Base-by-base conservation (phyloP, 371 early-diverging fungal species). In the Nematocida sp. region DNA sequence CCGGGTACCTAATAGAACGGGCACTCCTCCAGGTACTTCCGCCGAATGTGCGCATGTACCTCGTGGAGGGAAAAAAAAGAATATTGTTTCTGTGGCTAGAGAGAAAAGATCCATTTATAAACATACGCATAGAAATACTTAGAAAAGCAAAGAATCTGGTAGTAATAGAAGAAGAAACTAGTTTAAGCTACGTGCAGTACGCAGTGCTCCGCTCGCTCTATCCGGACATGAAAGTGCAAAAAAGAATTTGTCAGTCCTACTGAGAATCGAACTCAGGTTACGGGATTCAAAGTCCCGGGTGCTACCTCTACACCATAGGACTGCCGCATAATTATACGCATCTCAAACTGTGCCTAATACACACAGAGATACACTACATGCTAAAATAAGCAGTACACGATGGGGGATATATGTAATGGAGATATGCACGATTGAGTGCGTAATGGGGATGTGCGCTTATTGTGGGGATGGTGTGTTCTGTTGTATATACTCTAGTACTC, bases 261-360 rank as follows among this genome's bases (percentile, higher is more conserved):
- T 54, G 77, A 77, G 77, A 38, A 65, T 77, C 77, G 77, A 77
- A 77, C 77, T 77, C 77, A 54, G 77, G 77, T 77, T 65, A 65
- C 66, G 66, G 77, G 77, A 77, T 63, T 77, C 77, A 77, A 77
- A 77, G 77, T 77, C 77, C 77, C 66, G 66, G 55, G 77, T 77
- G 77, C 51, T 77, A 77, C 77, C 77, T 38, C 77, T 77, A 77
- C 77, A 77, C 77, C 66, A 77, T 77, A 65, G 66, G 77, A 77
- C 77, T 65, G n/a, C 60, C 4, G 9, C 4, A 16, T 13, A 7
- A 25, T 9, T 9, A 9, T 9, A 7, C 28, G n/a, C n/a, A n/a
- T n/a, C n/a, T n/a, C n/a, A n/a, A n/a, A n/a, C n/a, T n/a, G n/a
- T n/a, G n/a, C n/a, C n/a, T n/a, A n/a, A n/a, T n/a, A n/a, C n/a